phyloP scores from a whole-genome alignment of 2,329 filamentous ascomycete species.

The Fusarium burgessii region DNA sequence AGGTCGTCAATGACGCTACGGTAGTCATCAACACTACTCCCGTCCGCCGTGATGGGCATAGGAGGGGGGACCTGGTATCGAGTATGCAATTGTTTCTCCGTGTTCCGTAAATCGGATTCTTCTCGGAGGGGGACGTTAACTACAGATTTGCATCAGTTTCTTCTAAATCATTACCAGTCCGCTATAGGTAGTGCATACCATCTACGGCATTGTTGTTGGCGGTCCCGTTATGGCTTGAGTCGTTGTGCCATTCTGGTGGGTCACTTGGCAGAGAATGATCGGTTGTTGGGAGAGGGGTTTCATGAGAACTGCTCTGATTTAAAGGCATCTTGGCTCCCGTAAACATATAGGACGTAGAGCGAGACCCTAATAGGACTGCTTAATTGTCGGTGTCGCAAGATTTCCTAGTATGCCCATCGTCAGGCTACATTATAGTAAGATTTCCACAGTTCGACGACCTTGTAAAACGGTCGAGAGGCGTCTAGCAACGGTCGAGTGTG shows the following conservation, averaged over 20 bases:
- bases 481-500: background rate
- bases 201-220: background rate
- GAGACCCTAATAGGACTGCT: background rate
- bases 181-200: background rate
- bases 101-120: conserved; percentile 64
- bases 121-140: conserved; percentile 67
- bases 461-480: background rate
- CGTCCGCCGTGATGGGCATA: conserved; percentile 55
- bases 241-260: background rate
- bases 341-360: background rate
- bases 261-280: background rate
- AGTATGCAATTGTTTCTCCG: conserved; percentile 50
- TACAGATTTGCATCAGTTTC: conserved; percentile 34
- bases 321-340: background rate
- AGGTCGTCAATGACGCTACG: conserved; percentile 89
- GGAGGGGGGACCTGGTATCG: conserved; percentile 41
- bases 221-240: background rate
- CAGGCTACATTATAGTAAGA: background rate
- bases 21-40: conserved; percentile 78
- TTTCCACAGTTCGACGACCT: background rate
- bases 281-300: background rate
- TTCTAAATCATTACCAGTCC: background rate
- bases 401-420: background rate
- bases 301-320: background rate
- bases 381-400: background rate